A percentile compares a stretch with the other conserved stretches of the same genome.
phyloP scores from a whole-genome alignment of 177 flowering plant species.

The Vitis hybrid region DNA sequence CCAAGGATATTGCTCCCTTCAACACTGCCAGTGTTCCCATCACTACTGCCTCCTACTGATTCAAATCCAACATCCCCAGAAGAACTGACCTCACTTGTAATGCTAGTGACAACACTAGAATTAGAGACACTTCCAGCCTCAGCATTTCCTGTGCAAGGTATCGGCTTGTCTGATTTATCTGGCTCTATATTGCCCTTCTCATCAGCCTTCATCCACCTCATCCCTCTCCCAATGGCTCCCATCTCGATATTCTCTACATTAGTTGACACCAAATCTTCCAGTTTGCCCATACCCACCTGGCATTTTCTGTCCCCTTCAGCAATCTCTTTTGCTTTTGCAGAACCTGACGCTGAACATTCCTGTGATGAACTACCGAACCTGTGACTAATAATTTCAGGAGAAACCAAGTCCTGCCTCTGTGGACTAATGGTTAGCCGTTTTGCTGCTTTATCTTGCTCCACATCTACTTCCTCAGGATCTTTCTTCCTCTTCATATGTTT shows the following conservation, averaged over 20 bases:
- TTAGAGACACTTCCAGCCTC: constrained; percentile 18
- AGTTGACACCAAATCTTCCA: not conserved
- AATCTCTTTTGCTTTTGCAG: not conserved
- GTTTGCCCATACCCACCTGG: constrained; percentile 3
- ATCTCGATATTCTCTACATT: not conserved
- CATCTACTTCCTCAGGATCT: constrained; percentile 23
- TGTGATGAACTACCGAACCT: constrained; percentile 13
- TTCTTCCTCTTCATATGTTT: constrained; percentile 40
- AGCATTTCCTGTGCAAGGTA: not conserved
- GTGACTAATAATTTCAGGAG: constrained; percentile 29
- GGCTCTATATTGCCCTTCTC: not conserved
- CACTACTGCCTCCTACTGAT: constrained; percentile 22
- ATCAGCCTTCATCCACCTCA: not conserved
- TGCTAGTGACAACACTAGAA: constrained; percentile 16
- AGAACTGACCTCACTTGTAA: constrained; percentile 25
- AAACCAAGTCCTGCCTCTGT: constrained; percentile 25
- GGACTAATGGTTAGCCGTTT: constrained; percentile 44
- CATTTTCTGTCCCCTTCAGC: constrained; percentile 5
- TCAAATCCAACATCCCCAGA: constrained; percentile 22
- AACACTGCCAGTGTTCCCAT: constrained; percentile 18
- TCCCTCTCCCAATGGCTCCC: not conserved
- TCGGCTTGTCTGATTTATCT: not conserved
- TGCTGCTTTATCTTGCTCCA: constrained; percentile 18
- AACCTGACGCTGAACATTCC: not conserved
- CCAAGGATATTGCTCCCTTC: constrained; percentile 31